These are phyloP conservation scores for Arthonia radiata DNA, from an alignment of 495 filamentous ascomycete genomes.

Conservation along the genomic window DNA sequence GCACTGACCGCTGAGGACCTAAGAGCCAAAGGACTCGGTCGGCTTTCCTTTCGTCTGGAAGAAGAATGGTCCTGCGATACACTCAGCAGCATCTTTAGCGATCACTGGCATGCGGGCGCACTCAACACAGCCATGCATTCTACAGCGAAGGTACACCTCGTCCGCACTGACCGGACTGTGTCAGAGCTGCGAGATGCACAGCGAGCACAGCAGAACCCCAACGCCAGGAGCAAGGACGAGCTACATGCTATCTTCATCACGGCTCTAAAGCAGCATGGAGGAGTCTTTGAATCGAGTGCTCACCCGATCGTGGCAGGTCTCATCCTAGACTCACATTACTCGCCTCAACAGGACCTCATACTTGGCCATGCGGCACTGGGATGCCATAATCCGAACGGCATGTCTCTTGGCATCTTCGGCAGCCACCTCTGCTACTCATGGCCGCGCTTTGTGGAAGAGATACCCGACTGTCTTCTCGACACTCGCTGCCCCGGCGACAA, in stretches of 20 bases:
- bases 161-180: constrained; percentile 18
- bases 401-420: constrained; percentile 23
- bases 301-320: constrained; percentile 21
- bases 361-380: constrained; percentile 20
- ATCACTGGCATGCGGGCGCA: too few species aligned
- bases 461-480: constrained; percentile 15
- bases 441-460: constrained; percentile 22
- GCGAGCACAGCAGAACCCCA: constrained; percentile 14
- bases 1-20: constrained; percentile 24
- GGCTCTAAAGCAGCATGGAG: constrained; percentile 17
- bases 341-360: constrained; percentile 13
- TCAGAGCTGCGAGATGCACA: constrained; percentile 14
- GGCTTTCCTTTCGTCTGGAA: constrained; percentile 24
- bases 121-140: constrained; percentile 10
- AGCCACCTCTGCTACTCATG: constrained; percentile 22
- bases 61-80: constrained; percentile 23
- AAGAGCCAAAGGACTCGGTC: constrained; percentile 19
- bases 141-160: constrained; percentile 23
- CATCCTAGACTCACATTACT: constrained; percentile 19
- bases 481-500: constrained; percentile 9
- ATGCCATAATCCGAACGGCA: constrained; percentile 14
- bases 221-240: constrained; percentile 9
- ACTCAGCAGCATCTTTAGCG: constrained; percentile 8
- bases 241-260: constrained; percentile 17
- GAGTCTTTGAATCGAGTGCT: constrained; percentile 10